These are phyloP conservation scores for Hydnomerulius pinastri DNA, from an alignment of 768 basidiomycete species.

Conservation along the genomic window DNA sequence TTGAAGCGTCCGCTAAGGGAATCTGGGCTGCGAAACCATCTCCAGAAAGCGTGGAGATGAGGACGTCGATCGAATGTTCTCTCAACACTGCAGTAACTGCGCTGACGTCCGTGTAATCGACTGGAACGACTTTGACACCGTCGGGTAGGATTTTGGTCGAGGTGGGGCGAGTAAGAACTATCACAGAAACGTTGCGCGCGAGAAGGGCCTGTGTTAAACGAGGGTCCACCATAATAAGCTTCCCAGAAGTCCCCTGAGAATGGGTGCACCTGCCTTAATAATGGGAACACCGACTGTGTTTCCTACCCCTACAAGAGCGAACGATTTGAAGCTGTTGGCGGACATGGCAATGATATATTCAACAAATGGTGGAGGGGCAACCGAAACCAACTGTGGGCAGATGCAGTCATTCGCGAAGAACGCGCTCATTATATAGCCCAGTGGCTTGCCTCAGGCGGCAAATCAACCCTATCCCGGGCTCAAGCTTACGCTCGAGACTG, in stretches of 20 bases:
- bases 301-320: conserved; percentile 21
- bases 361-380: too few species aligned
- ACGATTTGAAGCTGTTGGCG: conserved; percentile 15
- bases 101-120: conserved; percentile 13
- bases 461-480: too few species aligned
- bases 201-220: conserved; percentile 11
- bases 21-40: conserved; percentile 22
- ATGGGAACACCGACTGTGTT: conserved; percentile 16
- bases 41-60: conserved; percentile 27
- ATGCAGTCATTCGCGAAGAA: too few species aligned
- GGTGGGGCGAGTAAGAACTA: conserved; percentile 16
- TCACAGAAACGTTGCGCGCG: conserved; percentile 10
- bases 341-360: too few species aligned
- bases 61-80: conserved; percentile 22
- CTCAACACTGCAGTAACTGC: conserved; percentile 15
- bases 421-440: too few species aligned
- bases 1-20: conserved; percentile 29
- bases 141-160: conserved; percentile 9
- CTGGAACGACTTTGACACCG: conserved; percentile 7
- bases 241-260: background rate
- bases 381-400: too few species aligned
- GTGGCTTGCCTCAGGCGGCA: too few species aligned
- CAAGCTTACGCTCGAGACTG: too few species aligned
- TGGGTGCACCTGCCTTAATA: conserved; percentile 1
- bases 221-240: background rate